These are phyloP conservation scores for Tolypocladium paradoxum DNA, from an alignment of 2,329 filamentous ascomycete genomes.

Conservation along the genomic window DNA sequence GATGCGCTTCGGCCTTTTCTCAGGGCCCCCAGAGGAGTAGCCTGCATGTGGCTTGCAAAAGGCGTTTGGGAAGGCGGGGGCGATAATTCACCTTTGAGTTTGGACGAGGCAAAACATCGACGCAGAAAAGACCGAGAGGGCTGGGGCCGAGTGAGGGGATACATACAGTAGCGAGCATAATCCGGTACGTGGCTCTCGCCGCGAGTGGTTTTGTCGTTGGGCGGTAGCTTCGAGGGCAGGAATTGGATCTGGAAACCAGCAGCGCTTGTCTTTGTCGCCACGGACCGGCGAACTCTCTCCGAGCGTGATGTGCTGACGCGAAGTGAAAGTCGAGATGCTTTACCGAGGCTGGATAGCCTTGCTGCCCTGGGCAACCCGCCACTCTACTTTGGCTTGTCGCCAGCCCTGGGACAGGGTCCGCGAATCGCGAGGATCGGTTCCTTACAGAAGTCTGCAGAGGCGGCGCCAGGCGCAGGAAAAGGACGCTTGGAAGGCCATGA, in stretches of 20 bases:
- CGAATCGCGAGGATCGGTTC: not conserved
- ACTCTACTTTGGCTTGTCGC: not conserved
- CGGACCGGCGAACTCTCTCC: not conserved
- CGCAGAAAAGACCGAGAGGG: constrained; percentile 3
- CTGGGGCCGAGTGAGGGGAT: constrained; percentile 10
- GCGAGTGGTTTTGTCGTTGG: constrained; percentile 15
- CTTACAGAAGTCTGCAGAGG: not conserved
- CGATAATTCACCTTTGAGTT: constrained; percentile 1
- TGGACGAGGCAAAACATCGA: not conserved
- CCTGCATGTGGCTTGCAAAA: not conserved
- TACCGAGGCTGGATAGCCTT: not conserved
- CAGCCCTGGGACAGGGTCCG: not conserved
- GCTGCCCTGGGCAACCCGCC: not conserved
- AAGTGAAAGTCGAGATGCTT: not conserved
- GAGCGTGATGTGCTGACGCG: not conserved
- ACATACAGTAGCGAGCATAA: constrained; percentile 24
- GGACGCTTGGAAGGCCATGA: not conserved
- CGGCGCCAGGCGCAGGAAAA: not conserved
- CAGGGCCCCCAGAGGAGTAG: constrained; percentile 52
- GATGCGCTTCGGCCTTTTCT: constrained; percentile 66
- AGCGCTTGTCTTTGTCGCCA: constrained; percentile 6
- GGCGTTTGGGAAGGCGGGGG: constrained; percentile 6
- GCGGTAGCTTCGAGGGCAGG: constrained; percentile 13
- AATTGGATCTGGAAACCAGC: constrained; percentile 19
- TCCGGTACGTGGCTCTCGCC: constrained; percentile 17